Base-by-base conservation (phyloP, 257 asterid genomes). In the Fraxinus cuspidata region DNA sequence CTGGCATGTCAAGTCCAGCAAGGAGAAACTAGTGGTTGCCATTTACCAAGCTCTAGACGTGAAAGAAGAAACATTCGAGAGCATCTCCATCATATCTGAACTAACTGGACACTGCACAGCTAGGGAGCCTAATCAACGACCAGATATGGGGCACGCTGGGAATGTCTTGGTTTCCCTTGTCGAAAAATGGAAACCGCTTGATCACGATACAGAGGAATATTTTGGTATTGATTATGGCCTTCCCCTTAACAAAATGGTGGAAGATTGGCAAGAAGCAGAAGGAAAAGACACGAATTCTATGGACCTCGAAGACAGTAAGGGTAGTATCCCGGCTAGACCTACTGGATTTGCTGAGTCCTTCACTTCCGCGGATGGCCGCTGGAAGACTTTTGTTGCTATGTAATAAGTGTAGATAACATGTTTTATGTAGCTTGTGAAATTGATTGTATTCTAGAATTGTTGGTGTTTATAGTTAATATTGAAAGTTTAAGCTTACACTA, bases 1-100 rank as follows among this genome's bases (percentile, higher is more conserved):
- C 89, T 94, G 96, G 97, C 86, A 81, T 0, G 67, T 86, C 66
- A 94, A 94, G 79, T 84, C 97, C 11, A 87, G 73, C 69, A 83
- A 83, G 78, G 97, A 90, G 80, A 91, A 82, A 83, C 86, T 94
- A 19, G 84, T 79, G 87, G 91, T 89, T 3, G 89, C 93, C 5
- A 81, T 94, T 6, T 97, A 94, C 78, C 85, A 91, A 12, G 47
- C 90, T 6, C 87, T 92, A 1, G 89, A 84, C 13, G 37, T 35
- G 4, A 91, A 89, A 74, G 88, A 85, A 3, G 97, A 91, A 47
- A 79, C 84, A 34, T 25, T 77, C 0, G 91, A 87, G 23, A 89
- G 90, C 94, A 85, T 94, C 73, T 67, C 84, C 73, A 88, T 81
- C 32, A 63, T 78, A 4, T 76, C 81, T 3, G 81, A 70, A 19